phyloP scores from a whole-genome alignment of 2,329 filamentous ascomycete genomes.

The Gaeumannomyces sp. region DNA sequence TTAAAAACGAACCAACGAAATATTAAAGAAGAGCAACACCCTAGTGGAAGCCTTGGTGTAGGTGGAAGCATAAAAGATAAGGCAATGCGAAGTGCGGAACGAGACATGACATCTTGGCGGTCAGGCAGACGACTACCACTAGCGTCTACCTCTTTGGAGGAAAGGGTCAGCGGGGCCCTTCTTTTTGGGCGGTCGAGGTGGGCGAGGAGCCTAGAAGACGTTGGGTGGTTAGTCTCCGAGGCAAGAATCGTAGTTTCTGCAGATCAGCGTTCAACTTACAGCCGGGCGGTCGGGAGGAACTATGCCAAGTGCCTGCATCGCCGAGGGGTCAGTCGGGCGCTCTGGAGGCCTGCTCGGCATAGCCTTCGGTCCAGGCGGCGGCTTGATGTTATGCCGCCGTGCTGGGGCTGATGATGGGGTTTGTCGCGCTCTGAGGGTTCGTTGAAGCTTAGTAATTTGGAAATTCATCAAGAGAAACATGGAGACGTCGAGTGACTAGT shows the following conservation, averaged over 20 bases:
- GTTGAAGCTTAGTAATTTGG: neutral
- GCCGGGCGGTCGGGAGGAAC: conserved; percentile 38
- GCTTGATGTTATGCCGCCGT: neutral
- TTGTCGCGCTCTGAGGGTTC: conserved; percentile 14
- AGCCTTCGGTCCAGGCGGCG: conserved; percentile 15
- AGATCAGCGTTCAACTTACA: conserved; percentile 13
- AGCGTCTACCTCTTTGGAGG: conserved; percentile 28
- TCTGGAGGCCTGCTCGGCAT: conserved; percentile 17
- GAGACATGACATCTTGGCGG: neutral
- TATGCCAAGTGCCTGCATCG: conserved; percentile 45
- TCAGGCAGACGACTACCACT: neutral
- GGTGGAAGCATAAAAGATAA: neutral
- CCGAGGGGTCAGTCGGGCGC: conserved; percentile 39
- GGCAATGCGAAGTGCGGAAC: neutral
- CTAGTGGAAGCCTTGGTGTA: neutral
- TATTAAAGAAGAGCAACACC: neutral
- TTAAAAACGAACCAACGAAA: neutral
- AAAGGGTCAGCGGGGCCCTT: conserved; percentile 38
- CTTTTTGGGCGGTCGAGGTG: conserved; percentile 24
- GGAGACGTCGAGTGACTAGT: neutral
- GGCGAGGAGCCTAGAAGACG: conserved; percentile 7
- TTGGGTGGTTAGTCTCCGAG: neutral
- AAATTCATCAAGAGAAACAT: neutral
- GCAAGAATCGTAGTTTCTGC: too few relatives aligned
- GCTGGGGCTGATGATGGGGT: conserved; percentile 9